Base-by-base conservation (phyloP, 345 rosid species). In the Cochlearia excelsa region DNA sequence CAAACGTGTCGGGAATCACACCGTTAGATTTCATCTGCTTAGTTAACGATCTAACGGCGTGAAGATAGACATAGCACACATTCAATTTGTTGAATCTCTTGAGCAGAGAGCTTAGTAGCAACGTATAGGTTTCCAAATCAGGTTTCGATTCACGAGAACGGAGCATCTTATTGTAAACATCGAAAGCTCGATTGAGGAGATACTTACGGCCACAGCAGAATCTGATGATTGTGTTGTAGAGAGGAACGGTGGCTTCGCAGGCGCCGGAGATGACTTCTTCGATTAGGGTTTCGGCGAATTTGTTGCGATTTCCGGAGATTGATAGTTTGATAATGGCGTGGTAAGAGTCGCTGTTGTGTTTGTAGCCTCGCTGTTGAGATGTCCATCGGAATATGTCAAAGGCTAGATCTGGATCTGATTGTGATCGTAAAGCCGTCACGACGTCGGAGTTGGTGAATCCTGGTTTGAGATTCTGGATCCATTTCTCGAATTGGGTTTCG, bases 341-440 rank as follows among this genome's bases (percentile, higher is more conserved):
- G 79, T 93, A 87, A 40, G 92, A 77, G 34, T 66, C 63, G 54
- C 82, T 73, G 52, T 75, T 79, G 80, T 89, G 97, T 60, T 70
- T 76, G 87, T 83, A 93, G 6, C 78, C 78, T 52, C 87, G 82
- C 35, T 81, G 84, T 57, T 72, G 87, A 35, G 94, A 75, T 3
- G 95, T 82, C 97, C 99, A 93, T 2, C 95, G 97, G 84, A 89
- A 93, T 48, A 93, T 85, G 70, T 87, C 94, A 63, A 80, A 73
- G 3, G 94, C 94, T 39, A 93, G 87, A 75, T 93, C 90, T 8
- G 99, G 84, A 66, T 93, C 96, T 4, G 81, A 68, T 73, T 85
- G 97, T 26, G 92, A 84, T 6, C 75, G 82, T 49, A 93, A 53
- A 37, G 97, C 95, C 3, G 62, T 40, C 6, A 73, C 86, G 7